Conservation (phyloP, 495 filamentous ascomycete genomes). For the Penicillium herquei region DNA sequence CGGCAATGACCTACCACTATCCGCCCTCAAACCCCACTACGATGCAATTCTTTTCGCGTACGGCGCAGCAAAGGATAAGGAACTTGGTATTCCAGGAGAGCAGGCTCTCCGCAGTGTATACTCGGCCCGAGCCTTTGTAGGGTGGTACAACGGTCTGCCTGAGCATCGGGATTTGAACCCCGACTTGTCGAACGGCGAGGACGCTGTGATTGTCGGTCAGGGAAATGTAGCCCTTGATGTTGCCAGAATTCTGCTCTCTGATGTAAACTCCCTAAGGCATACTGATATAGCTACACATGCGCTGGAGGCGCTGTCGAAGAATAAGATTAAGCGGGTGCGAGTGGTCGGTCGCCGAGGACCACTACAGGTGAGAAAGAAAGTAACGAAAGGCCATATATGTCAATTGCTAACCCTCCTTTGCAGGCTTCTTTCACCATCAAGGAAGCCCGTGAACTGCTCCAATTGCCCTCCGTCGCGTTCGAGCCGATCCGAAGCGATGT, state of each 20-base stretch:
- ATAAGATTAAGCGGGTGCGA: slow-evolving; percentile 73
- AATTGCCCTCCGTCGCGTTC: slow-evolving; percentile 71
- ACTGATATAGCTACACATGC: slow-evolving; percentile 89
- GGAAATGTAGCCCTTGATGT: slow-evolving; percentile 97
- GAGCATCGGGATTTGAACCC: slow-evolving; percentile 76
- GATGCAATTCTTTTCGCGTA: slow-evolving; percentile 92
- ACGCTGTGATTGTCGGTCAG: slow-evolving; percentile 88
- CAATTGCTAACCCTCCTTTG: slow-evolving; percentile 4
- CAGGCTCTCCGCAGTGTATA: slow-evolving; percentile 66
- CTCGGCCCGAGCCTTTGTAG: slow-evolving; percentile 91
- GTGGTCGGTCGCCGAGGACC: slow-evolving; percentile 86
- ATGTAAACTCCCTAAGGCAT: slow-evolving; percentile 66
- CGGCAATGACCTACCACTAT: slow-evolving; percentile 69
- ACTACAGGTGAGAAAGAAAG: slow-evolving; percentile 59
- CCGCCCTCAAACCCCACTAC: slow-evolving; percentile 74
- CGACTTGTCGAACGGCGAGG: slow-evolving; percentile 71
- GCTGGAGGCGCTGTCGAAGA: slow-evolving; percentile 67
- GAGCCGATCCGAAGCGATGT: slow-evolving; percentile 63
- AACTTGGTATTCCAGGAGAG: slow-evolving; percentile 80
- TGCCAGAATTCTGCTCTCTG: slow-evolving; percentile 77
- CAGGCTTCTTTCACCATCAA: slow-evolving; percentile 93
- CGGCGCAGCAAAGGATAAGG: slow-evolving; percentile 80
- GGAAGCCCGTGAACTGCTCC: slow-evolving; percentile 82
- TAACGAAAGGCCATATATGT: not conserved
- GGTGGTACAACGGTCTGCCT: slow-evolving; percentile 97